These are phyloP conservation scores for Paracorniculantispora psalliotae DNA, from an alignment of 2,329 filamentous ascomycete species.

Conservation along the genomic window DNA sequence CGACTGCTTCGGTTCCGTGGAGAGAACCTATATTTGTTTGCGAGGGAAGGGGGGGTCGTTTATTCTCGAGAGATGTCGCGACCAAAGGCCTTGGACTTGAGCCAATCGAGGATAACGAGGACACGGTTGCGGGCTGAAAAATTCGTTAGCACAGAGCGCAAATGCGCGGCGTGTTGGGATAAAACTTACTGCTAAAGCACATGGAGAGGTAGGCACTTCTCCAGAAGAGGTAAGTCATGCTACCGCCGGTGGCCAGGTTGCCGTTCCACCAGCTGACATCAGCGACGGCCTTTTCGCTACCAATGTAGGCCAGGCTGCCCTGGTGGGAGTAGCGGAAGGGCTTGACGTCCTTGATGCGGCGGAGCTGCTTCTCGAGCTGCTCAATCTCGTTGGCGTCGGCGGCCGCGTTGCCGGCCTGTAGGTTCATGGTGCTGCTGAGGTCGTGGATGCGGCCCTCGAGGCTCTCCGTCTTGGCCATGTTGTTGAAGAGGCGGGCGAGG, in stretches of 20 bases:
- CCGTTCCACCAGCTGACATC: constrained; percentile 97
- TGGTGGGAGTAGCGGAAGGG: constrained; percentile 99
- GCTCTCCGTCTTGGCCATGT: constrained; percentile 89
- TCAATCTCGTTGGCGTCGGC: constrained; percentile 72
- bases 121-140: constrained; percentile 80
- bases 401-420: constrained; percentile 61
- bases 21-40: background rate
- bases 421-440: constrained; percentile 59
- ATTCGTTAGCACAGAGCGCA: constrained; percentile 22
- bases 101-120: constrained; percentile 88
- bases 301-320: constrained; percentile 94
- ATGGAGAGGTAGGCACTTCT: constrained; percentile 96
- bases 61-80: constrained; percentile 88
- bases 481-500: constrained; percentile 94
- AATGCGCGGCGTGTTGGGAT: background rate
- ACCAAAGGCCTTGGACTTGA: constrained; percentile 94
- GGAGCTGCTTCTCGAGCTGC: constrained; percentile 76
- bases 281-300: constrained; percentile 94
- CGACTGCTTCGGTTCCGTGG: background rate
- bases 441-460: constrained; percentile 71
- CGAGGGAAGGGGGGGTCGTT: constrained; percentile 10
- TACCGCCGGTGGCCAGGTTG: constrained; percentile 89
- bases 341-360: constrained; percentile 88
- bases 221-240: constrained; percentile 97
- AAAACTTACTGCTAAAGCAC: constrained; percentile 94